Percentiles rank a stretch among this genome's conserved stretches.
Conservation (phyloP, 371 early-diverging fungal species). For the Choanephora cucurbitarum region DNA sequence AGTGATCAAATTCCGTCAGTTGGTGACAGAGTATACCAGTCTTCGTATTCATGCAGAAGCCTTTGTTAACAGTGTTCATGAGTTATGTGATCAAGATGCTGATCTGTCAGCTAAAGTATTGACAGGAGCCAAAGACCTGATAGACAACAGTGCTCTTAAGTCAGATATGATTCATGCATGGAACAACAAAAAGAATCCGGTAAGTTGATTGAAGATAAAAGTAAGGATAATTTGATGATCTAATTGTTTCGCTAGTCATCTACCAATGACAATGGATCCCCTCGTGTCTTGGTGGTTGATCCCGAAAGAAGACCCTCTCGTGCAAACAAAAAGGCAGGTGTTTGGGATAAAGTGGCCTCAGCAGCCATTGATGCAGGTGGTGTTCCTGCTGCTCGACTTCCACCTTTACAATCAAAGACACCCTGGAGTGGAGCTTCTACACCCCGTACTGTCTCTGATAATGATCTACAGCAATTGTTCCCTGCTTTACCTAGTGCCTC, state of each 20-base stretch:
- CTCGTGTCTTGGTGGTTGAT: slow-evolving; percentile 20
- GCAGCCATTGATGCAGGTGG: slow-evolving; percentile 25
- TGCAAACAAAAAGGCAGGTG: slow-evolving; percentile 17
- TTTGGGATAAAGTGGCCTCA: slow-evolving; percentile 24
- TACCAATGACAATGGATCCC: slow-evolving; percentile 4
- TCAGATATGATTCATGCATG: slow-evolving; percentile 68
- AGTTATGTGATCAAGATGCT: slow-evolving; percentile 46
- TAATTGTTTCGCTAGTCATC: too few species aligned
- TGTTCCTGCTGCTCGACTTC: slow-evolving; percentile 36
- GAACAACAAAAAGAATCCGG: slow-evolving; percentile 68
- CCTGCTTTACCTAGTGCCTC: slow-evolving; percentile 22
- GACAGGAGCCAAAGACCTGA: slow-evolving; percentile 52
- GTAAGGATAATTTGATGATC: too few species aligned
- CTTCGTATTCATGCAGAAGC: slow-evolving; percentile 47
- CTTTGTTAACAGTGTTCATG: slow-evolving; percentile 55
- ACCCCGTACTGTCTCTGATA: slow-evolving; percentile 6
- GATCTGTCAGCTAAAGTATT: slow-evolving; percentile 56
- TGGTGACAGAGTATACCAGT: slow-evolving; percentile 54
- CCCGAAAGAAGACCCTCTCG: slow-evolving; percentile 1
- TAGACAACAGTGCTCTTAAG: slow-evolving; percentile 54
- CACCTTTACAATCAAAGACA: slow-evolving; percentile 55
- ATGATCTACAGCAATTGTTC: slow-evolving; percentile 15
- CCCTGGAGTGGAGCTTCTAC: slow-evolving; percentile 32
- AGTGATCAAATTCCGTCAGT: slow-evolving; percentile 59
- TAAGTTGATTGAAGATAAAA: slow-evolving; percentile 19